These are phyloP conservation scores for Thalassiosira ordinaria DNA, from an alignment of 352 stramenopile genomes.

Conservation along the genomic window DNA sequence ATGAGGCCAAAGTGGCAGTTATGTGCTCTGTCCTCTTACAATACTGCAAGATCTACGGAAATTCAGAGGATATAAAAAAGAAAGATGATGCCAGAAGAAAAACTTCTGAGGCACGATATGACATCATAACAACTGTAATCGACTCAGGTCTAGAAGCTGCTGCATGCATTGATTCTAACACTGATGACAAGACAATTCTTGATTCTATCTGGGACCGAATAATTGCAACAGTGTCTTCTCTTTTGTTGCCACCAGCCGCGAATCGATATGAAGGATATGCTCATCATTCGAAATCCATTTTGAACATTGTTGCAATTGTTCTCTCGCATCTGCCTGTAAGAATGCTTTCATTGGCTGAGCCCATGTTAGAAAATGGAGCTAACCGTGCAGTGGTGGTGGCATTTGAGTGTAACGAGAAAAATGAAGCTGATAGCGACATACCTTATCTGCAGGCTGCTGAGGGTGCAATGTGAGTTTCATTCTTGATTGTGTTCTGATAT, in stretches of 20 bases:
- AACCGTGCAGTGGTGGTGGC: conserved; percentile 58
- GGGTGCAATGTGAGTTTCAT: conserved; percentile 35
- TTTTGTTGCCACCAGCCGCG: conserved; percentile 45
- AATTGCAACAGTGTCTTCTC: conserved; percentile 43
- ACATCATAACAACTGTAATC: conserved; percentile 59
- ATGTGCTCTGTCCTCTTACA: conserved; percentile 65
- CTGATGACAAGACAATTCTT: conserved; percentile 38
- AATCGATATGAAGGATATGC: conserved; percentile 57
- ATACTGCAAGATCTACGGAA: conserved; percentile 55
- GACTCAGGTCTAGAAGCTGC: conserved; percentile 56
- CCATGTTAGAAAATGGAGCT: conserved; percentile 61
- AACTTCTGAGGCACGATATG: conserved; percentile 54
- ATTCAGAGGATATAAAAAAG: conserved; percentile 14
- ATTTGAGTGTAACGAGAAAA: conserved; percentile 50
- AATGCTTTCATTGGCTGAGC: conserved; percentile 47
- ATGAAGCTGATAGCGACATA: conserved; percentile 28
- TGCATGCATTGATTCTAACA: conserved; percentile 39
- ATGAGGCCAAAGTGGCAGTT: conserved; percentile 57
- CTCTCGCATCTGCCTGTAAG: conserved; percentile 45
- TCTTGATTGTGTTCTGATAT: too few species aligned
- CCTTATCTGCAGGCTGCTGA: conserved; percentile 31
- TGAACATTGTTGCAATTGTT: conserved; percentile 60
- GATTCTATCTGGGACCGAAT: conserved; percentile 63
- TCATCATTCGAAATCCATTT: conserved; percentile 59
- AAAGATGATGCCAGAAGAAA: conserved; percentile 12